Evolutionary conservation across 2,329 filamentous ascomycete genomes (phyloP).

Genomic region (Pseudocercospora fuligena): DNA sequence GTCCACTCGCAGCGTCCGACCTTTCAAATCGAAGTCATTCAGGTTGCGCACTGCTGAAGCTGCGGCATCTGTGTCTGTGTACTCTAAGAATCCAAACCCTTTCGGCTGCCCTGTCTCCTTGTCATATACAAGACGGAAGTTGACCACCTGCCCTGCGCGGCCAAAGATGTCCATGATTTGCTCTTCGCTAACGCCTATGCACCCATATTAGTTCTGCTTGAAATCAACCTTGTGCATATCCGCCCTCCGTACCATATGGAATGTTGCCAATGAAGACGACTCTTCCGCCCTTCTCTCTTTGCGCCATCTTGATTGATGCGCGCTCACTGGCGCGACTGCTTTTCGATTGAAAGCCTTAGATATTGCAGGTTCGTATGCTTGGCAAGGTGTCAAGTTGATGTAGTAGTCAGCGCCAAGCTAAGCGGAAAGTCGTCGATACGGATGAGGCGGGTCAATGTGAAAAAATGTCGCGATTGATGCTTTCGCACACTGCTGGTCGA

Average conservation of each 20-base stretch:
- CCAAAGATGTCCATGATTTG: slow-evolving; percentile 94
- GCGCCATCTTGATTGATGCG: slow-evolving; percentile 39
- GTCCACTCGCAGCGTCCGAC: slow-evolving; percentile 89
- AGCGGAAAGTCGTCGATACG: neutral
- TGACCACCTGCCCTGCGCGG: slow-evolving; percentile 85
- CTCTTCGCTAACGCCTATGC: slow-evolving; percentile 85
- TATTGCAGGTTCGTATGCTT: neutral
- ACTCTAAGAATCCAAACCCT: slow-evolving; percentile 96
- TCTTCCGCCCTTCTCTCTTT: slow-evolving; percentile 71
- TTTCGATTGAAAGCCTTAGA: neutral
- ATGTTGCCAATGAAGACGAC: slow-evolving; percentile 88
- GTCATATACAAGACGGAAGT: slow-evolving; percentile 93
- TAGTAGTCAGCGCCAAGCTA: neutral
- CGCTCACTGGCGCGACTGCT: slow-evolving; percentile 44
- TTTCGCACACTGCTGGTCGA: neutral
- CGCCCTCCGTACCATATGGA: slow-evolving; percentile 67
- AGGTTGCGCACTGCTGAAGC: slow-evolving; percentile 93
- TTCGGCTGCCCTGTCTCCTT: slow-evolving; percentile 93
- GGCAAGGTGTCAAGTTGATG: neutral
- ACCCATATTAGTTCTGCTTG: neutral
- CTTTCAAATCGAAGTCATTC: slow-evolving; percentile 95
- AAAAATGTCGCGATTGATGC: neutral
- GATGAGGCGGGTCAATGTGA: neutral
- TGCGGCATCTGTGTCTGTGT: slow-evolving; percentile 87
- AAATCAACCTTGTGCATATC: neutral